Evolutionary conservation across 768 basidiomycete genomes (phyloP).

Genomic region (Suillus sp.): DNA sequence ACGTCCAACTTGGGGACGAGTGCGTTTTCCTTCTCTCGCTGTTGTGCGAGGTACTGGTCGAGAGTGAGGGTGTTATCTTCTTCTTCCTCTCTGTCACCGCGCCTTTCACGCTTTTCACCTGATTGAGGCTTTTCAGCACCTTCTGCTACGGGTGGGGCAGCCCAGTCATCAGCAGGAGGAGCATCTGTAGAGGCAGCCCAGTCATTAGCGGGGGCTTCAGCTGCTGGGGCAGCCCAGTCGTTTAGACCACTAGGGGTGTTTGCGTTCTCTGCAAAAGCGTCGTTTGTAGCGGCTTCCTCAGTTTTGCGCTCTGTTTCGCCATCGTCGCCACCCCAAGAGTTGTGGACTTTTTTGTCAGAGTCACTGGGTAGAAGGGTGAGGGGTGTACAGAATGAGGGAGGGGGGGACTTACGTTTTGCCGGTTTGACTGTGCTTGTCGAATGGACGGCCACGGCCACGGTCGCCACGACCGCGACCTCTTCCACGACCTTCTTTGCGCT

Average conservation of each 20-base stretch:
- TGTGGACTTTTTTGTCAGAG: conserved; percentile 92
- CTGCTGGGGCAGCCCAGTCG: conserved; percentile 37
- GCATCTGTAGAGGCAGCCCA: conserved; percentile 40
- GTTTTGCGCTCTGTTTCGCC: conserved; percentile 80
- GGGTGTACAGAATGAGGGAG: conserved; percentile 2
- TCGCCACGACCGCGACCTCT: conserved; percentile 48
- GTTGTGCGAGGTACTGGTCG: conserved; percentile 89
- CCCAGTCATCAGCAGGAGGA: conserved; percentile 39
- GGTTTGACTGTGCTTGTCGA: conserved; percentile 85
- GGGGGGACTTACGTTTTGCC: conserved; percentile 68
- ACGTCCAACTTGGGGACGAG: conserved; percentile 77
- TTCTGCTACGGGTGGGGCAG: conserved; percentile 38
- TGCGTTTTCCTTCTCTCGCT: conserved; percentile 59
- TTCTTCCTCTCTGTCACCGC: conserved; percentile 72
- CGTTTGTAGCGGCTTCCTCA: conserved; percentile 73
- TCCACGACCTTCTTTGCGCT: conserved; percentile 46
- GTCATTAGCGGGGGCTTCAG: conserved; percentile 33
- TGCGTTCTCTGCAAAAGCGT: conserved; percentile 60
- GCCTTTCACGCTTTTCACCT: conserved; percentile 37
- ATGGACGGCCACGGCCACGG: conserved; percentile 66
- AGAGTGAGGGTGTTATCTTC: conserved; percentile 93
- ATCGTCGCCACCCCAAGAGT: conserved; percentile 94
- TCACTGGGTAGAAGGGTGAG: conserved; percentile 54
- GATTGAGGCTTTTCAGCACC: conserved; percentile 38
- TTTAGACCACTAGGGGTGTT: conserved; percentile 20